Evolutionary conservation across 2,329 filamentous ascomycete genomes (phyloP), one percentile per base, ranked within the genome.

Genomic region (Cladosporium colombiae): DNA sequence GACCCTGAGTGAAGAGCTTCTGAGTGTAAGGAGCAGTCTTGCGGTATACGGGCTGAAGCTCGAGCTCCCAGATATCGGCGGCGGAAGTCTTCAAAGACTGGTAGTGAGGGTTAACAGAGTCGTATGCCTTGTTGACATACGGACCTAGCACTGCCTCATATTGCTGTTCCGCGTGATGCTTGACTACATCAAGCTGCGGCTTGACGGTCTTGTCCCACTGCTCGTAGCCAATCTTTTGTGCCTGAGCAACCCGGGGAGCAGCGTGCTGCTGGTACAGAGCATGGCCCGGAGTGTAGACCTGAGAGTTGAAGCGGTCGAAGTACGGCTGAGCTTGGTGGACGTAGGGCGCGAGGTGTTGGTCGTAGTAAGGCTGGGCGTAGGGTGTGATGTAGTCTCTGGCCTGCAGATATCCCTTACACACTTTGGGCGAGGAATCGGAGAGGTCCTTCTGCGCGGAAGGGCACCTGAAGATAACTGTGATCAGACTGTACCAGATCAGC

Each of bases 291-390:
- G 84, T 81, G 73, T 95, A 86, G 58, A 96, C 81, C 52, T 83
- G 79, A 58, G 83, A 80, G 70, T 88, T 85, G 69, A 86, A 78
- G 25, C 81, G 76, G 23, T 84, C 79, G 64, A 84, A 78, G 79
- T 98, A 97, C 0, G 94, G 94, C 67, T 86, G 87, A 40, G 86
- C 89, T 59, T 87, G 81, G 44, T 93, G 85, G 68, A 97, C 87
- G 75, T 97, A 95, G 2, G 92, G 91, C 6, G 89, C 90, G 27
- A 91, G 89, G 74, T 97, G 96, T 66, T 86, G 78, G 70, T 94
- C 82, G 78, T 97, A 98, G 79, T 96, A 96, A 2, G 93, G 94
- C 72, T 89, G 84, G 35, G 96, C 74, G 77, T 94, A 89, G 3
- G 95, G 95, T 29, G 87, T 80, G 67, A 93, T 81, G 65, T 83